These are phyloP conservation scores for Thuja plicata DNA, from an alignment of 83 land plant genomes.

Conservation along the genomic window DNA sequence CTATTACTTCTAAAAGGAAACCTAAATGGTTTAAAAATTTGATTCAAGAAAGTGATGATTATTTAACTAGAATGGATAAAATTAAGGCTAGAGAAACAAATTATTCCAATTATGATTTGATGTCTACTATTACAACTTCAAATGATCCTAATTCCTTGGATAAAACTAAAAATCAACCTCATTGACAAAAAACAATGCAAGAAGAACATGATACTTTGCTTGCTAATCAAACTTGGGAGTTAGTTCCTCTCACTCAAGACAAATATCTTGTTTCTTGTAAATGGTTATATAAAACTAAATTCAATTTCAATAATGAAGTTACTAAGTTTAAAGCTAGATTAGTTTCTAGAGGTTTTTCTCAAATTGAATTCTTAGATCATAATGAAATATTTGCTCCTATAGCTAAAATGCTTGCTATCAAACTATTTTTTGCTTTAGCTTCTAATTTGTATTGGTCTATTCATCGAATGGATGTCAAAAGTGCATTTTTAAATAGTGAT, in stretches of 20 bases:
- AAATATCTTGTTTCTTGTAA: not conserved
- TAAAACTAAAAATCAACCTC: too few relatives aligned
- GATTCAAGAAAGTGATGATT: too few relatives aligned
- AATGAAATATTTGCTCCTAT: too few relatives aligned
- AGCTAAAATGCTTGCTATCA: too few relatives aligned
- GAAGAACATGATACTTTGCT: not conserved
- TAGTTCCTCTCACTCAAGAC: not conserved
- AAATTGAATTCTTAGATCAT: not conserved
- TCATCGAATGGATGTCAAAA: too few relatives aligned
- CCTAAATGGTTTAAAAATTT: too few relatives aligned
- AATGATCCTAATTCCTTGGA: not conserved
- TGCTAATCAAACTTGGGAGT: not conserved
- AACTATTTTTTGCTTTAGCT: too few relatives aligned
- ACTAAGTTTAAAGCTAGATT: not conserved
- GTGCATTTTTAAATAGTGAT: too few relatives aligned
- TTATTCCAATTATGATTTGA: not conserved
- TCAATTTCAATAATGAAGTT: too few relatives aligned
- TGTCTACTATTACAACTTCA: not conserved
- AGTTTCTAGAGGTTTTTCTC: not conserved
- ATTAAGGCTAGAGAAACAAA: not conserved
- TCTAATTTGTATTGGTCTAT: too few relatives aligned
- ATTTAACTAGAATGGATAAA: not conserved
- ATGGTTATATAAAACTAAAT: not conserved
- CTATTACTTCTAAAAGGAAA: too few relatives aligned
- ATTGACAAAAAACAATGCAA: too few relatives aligned